phyloP scores from a whole-genome alignment of 1,284 basidiomycete genomes.

The Ceratorhiza oryzae-sativae region DNA sequence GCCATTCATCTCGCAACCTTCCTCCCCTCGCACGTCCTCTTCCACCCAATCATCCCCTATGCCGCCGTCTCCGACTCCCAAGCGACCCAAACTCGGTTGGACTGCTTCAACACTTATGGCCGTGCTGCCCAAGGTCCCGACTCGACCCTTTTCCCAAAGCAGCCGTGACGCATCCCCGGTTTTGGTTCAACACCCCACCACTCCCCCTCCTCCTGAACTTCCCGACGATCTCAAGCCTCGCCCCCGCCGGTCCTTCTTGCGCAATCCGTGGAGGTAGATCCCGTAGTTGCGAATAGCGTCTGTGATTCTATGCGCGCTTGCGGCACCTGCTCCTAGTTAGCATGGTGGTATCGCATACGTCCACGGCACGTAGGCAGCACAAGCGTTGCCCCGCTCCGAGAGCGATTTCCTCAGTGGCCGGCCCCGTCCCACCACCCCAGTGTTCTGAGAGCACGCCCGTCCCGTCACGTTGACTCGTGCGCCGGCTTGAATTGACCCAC shows the following conservation, averaged over 20 bases:
- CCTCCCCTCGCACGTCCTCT: slow-evolving; percentile 9
- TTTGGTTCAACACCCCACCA: slow-evolving; percentile 14
- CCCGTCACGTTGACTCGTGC: slow-evolving; percentile 37
- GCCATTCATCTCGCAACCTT: slow-evolving; percentile 35
- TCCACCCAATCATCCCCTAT: neutral
- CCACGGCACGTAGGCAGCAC: slow-evolving; percentile 31
- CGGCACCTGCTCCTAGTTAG: slow-evolving; percentile 6
- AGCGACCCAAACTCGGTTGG: slow-evolving; percentile 35
- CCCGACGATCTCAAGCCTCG: slow-evolving; percentile 23
- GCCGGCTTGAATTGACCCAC: slow-evolving; percentile 25
- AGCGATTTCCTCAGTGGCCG: slow-evolving; percentile 20
- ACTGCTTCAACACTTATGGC: slow-evolving; percentile 35
- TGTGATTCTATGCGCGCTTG: slow-evolving; percentile 36
- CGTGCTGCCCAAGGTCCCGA: slow-evolving; percentile 28
- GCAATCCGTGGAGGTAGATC: slow-evolving; percentile 36
- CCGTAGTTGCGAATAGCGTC: slow-evolving; percentile 20
- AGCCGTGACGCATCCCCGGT: slow-evolving; percentile 33
- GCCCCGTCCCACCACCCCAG: slow-evolving; percentile 8
- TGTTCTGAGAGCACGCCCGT: slow-evolving; percentile 38
- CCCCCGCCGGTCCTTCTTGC: slow-evolving; percentile 37
- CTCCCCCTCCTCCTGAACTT: slow-evolving; percentile 13
- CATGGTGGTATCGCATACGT: slow-evolving; percentile 19
- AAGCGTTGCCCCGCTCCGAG: slow-evolving; percentile 26
- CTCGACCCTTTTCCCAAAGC: slow-evolving; percentile 25
- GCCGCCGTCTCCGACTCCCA: slow-evolving; percentile 26